A percentile compares a stretch with the other conserved stretches of the same genome.
Conservation (phyloP, 2,329 filamentous ascomycete species). For the Trichophyton verrucosum region DNA sequence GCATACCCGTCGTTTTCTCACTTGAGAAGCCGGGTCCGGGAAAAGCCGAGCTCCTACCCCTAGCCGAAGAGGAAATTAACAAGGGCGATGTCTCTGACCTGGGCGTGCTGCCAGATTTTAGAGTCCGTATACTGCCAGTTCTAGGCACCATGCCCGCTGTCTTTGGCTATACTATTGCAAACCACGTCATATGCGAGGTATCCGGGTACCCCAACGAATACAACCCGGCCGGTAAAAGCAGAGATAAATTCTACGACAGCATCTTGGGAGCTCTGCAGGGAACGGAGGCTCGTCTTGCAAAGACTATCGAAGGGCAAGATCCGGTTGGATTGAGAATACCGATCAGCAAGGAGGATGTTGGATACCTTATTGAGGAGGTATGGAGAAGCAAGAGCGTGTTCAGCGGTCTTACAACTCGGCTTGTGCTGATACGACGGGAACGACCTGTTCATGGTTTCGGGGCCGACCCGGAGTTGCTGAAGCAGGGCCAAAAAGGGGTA, state of each 20-base stretch:
- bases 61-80: slow-evolving; percentile 74
- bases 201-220: slow-evolving; percentile 68
- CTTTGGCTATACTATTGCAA: slow-evolving; percentile 83
- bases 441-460: slow-evolving; percentile 50
- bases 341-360: slow-evolving; percentile 65
- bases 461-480: slow-evolving; percentile 47
- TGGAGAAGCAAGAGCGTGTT: slow-evolving; percentile 72
- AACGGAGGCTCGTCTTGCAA: slow-evolving; percentile 62
- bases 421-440: slow-evolving; percentile 71
- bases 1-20: slow-evolving; percentile 86
- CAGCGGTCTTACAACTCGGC: slow-evolving; percentile 65
- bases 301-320: slow-evolving; percentile 39
- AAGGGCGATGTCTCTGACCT: slow-evolving; percentile 80
- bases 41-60: slow-evolving; percentile 76
- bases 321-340: slow-evolving; percentile 65
- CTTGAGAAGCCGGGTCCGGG: slow-evolving; percentile 81
- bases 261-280: slow-evolving; percentile 65
- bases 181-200: slow-evolving; percentile 78
- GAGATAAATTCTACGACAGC: slow-evolving; percentile 85
- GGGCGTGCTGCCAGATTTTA: slow-evolving; percentile 80
- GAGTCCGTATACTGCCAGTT: slow-evolving; percentile 87
- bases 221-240: slow-evolving; percentile 64
- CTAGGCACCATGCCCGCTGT: slow-evolving; percentile 95
- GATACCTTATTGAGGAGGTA: slow-evolving; percentile 81
- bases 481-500: slow-evolving; percentile 64